Evolutionary conservation across 768 basidiomycete genomes (phyloP), one percentile per base, ranked within the genome.

Genomic region (Roridomyces roridus): DNA sequence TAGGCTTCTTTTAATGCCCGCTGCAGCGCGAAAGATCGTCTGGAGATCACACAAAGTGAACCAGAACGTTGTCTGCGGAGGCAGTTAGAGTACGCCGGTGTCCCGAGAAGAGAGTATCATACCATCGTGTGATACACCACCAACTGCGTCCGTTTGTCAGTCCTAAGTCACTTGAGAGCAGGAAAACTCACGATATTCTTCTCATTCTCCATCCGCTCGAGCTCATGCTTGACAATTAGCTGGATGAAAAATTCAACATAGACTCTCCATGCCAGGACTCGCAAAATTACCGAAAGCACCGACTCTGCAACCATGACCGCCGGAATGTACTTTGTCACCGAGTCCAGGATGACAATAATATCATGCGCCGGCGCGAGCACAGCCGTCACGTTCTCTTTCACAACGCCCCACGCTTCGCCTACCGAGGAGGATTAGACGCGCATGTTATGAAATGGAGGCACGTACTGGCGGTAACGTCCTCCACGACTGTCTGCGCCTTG

Each of bases 101-200:
- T 18, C 26, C 18, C 18, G 7, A 2, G 8, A 21, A 18, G 12
- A 8, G 31, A 34, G 15, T 10, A 34, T 15, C 44, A 4, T 31
- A 66, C 67, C 63, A 68, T 68, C 14, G 65, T 65, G 46, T 60
- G 57, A 41, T 60, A 66, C 1, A 66, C 61, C 9, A 62, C 51
- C 14, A 62, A 44, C 60, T 62, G 35, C 1, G 4, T 1, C 11
- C n/a, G 8, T 12, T 1, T n/a, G 23, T 57, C 21, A 56, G 45
- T 24, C 18, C 2, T 17, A 17, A 7, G 0, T 1, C 14, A 15
- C 26, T 20, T 7, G 31, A 34, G 21, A 20, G 21, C n/a, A 46
- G 14, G 12, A 4, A 4, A 34, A 15, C 55, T 21, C 25, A 63
- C 67, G 40, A 68, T 62, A 45, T 66, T 64, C 50, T 66, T 64